A percentile compares a stretch with the other conserved stretches of the same genome.
Conservation (phyloP, 2,329 filamentous ascomycete species). For the Ophiognomonia clavigignenti-juglandacearum region DNA sequence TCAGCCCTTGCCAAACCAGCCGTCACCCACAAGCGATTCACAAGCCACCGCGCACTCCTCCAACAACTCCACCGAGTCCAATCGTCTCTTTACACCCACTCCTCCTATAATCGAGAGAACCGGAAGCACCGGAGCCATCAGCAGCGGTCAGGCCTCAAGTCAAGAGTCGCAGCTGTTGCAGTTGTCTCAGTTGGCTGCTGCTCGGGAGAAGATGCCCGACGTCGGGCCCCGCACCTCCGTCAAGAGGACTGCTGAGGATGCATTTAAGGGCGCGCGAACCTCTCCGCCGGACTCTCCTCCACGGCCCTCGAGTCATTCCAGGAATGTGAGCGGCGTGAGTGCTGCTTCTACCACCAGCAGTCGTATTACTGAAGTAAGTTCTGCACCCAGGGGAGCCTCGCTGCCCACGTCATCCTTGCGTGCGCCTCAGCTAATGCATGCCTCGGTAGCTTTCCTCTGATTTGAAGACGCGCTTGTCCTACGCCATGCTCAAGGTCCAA, state of each 20-base stretch:
- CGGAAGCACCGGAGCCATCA: constrained; percentile 33
- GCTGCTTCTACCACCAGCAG: constrained; percentile 57
- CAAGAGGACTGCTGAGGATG: constrained; percentile 75
- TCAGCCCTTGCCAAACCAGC: constrained; percentile 8
- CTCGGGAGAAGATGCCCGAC: constrained; percentile 40
- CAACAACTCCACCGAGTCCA: constrained; percentile 31
- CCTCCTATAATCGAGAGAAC: constrained; percentile 22
- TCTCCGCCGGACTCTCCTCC: constrained; percentile 41
- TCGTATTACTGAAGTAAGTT: constrained; percentile 74
- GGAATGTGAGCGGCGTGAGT: constrained; percentile 67
- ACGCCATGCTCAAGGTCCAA: constrained; percentile 91
- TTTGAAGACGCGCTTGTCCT: constrained; percentile 78
- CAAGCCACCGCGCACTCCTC: constrained; percentile 38
- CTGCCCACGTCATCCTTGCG: neutral
- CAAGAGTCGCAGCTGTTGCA: constrained; percentile 53
- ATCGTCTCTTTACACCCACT: constrained; percentile 40
- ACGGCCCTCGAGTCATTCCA: constrained; percentile 53
- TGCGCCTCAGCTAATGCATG: constrained; percentile 17
- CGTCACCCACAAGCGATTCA: constrained; percentile 34
- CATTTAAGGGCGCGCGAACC: constrained; percentile 52
- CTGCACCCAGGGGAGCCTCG: neutral
- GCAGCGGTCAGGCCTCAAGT: constrained; percentile 38
- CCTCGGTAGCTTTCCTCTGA: constrained; percentile 64
- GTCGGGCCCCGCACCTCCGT: constrained; percentile 33
- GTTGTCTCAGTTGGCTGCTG: constrained; percentile 54